Conservation (phyloP, 345 rosid genomes). For the Hibiscus syriacus region DNA sequence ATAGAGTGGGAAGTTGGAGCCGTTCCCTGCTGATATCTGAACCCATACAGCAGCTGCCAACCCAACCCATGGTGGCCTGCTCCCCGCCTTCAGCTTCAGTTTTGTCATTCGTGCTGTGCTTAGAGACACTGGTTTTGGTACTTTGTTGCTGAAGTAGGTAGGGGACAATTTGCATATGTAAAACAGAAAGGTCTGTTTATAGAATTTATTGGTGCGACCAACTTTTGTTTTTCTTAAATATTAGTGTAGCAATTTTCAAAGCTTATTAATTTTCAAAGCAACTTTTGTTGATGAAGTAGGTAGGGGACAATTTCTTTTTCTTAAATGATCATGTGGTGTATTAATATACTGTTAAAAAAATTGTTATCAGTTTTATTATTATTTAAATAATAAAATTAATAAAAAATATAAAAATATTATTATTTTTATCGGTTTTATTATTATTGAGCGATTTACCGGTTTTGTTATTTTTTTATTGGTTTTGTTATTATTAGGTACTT, state of each 20-base stretch:
- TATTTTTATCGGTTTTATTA: too few species aligned
- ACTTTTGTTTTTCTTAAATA: not conserved
- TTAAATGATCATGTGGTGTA: too few species aligned
- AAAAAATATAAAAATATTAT: too few species aligned
- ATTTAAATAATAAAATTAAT: too few species aligned
- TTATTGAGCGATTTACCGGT: too few species aligned
- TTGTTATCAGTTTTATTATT: too few species aligned
- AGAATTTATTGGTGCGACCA: not conserved
- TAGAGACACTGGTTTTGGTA: not conserved
- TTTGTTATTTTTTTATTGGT: too few species aligned
- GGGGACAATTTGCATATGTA: slow-evolving; percentile 4
- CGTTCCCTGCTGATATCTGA: slow-evolving; percentile 58
- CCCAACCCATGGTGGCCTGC: slow-evolving; percentile 96
- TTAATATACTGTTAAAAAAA: too few species aligned
- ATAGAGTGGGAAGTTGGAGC: slow-evolving; percentile 72
- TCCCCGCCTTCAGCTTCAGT: slow-evolving; percentile 57
- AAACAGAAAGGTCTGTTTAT: slow-evolving; percentile 3
- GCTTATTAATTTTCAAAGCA: slow-evolving; percentile 29
- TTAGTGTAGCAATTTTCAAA: not conserved
- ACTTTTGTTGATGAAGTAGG: slow-evolving; percentile 16
- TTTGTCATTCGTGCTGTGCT: slow-evolving; percentile 32
- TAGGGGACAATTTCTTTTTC: not conserved
- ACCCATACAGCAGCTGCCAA: slow-evolving; percentile 94
- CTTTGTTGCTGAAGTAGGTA: not conserved
- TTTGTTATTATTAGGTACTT: too few species aligned